These are phyloP conservation scores for Lasiosphaeria miniovina DNA, from an alignment of 495 filamentous ascomycete genomes.

Conservation along the genomic window DNA sequence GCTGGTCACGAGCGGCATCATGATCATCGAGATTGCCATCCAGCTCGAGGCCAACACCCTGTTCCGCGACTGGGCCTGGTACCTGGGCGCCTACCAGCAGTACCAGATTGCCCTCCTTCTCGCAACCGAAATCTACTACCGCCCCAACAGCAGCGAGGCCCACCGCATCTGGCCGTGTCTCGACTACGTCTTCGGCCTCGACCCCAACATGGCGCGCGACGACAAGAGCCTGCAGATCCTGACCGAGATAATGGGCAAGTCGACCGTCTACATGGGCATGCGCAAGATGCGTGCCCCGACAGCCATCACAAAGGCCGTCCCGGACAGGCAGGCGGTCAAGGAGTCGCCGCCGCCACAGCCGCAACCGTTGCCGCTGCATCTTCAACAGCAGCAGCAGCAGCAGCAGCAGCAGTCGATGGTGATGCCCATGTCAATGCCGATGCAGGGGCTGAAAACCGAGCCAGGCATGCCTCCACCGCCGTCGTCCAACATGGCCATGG, in stretches of 20 bases:
- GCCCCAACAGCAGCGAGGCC: constrained; percentile 53
- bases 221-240: constrained; percentile 40
- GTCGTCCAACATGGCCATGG: constrained; percentile 1
- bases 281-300: constrained; percentile 47
- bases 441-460: background rate
- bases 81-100: constrained; percentile 53
- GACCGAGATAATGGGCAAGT: constrained; percentile 40
- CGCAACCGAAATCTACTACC: constrained; percentile 53
- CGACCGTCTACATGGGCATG: constrained; percentile 39
- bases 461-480: constrained; percentile 1
- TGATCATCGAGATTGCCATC: constrained; percentile 58
- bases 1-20: constrained; percentile 49
- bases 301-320: constrained; percentile 32
- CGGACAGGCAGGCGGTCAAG: constrained; percentile 37
- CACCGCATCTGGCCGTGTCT: constrained; percentile 66
- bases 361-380: constrained; percentile 5
- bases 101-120: constrained; percentile 54
- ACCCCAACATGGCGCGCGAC: constrained; percentile 42
- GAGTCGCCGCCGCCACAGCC: constrained; percentile 27
- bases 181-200: constrained; percentile 67
- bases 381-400: constrained; percentile 16
- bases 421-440: background rate
- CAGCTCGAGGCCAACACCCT: constrained; percentile 53
- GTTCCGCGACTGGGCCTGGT: constrained; percentile 55
- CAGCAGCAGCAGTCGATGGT: constrained; percentile 14